Evolutionary conservation across 257 asterid genomes (phyloP).

Genomic region (Osmanthus fragrans): DNA sequence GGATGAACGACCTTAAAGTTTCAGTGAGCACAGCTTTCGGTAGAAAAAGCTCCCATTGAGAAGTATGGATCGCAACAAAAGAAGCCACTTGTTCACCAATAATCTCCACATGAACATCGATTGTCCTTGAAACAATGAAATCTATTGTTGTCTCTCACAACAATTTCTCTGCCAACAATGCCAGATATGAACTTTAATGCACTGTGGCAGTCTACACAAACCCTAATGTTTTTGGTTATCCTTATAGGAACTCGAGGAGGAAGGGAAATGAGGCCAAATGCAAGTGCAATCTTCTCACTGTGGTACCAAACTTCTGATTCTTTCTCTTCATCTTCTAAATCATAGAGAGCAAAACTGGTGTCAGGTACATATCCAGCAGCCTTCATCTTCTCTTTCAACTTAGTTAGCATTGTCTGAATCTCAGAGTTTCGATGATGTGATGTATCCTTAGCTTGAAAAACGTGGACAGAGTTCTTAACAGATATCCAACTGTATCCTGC

Average conservation of each 20-base stretch:
- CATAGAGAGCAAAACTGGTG: conserved; percentile 62
- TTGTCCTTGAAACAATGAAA: conserved; percentile 66
- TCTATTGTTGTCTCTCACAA: conserved; percentile 73
- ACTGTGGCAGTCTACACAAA: conserved; percentile 89
- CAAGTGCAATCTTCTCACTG: conserved; percentile 87
- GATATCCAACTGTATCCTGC: conserved; percentile 82
- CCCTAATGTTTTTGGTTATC: conserved; percentile 79
- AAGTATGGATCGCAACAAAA: neutral
- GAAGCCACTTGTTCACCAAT: conserved; percentile 51
- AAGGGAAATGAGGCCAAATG: conserved; percentile 74
- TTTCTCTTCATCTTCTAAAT: conserved; percentile 85
- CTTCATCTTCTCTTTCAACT: conserved; percentile 58
- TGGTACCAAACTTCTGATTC: conserved; percentile 86
- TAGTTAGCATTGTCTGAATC: conserved; percentile 64
- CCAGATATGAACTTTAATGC: conserved; percentile 78
- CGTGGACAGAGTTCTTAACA: conserved; percentile 58
- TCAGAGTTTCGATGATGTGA: conserved; percentile 58
- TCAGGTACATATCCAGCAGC: conserved; percentile 77
- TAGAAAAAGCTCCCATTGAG: neutral
- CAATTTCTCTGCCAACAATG: conserved; percentile 67
- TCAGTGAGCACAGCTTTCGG: neutral
- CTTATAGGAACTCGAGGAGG: conserved; percentile 74
- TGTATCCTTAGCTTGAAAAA: conserved; percentile 80
- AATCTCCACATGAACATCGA: conserved; percentile 79
- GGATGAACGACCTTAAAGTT: neutral